phyloP scores from a whole-genome alignment of 495 filamentous ascomycete species.

The Tuber indicum region DNA sequence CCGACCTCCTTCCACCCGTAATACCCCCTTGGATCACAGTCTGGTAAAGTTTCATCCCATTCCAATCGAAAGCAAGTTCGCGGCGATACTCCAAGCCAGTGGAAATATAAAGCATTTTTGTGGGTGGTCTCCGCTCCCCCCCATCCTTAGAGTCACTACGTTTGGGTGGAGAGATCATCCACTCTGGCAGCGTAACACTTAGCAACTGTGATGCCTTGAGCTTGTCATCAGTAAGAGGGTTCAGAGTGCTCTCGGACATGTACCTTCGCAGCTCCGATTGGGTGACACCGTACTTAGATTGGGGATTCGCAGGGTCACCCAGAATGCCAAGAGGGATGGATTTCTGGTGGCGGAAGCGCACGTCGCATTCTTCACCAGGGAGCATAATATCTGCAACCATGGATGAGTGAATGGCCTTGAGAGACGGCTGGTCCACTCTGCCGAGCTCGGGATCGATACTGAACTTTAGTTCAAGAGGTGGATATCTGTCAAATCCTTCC shows the following conservation, averaged over 20 bases:
- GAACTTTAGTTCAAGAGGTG: constrained; percentile 32
- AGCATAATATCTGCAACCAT: constrained; percentile 34
- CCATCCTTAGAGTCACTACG: not conserved
- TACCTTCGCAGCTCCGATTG: constrained; percentile 23
- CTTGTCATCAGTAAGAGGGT: constrained; percentile 13
- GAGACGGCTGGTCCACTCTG: constrained; percentile 10
- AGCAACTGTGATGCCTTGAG: constrained; percentile 23
- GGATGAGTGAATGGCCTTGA: constrained; percentile 30
- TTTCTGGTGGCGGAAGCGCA: constrained; percentile 29
- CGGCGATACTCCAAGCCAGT: constrained; percentile 35
- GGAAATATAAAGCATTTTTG: constrained; percentile 29
- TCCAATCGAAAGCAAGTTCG: constrained; percentile 20
- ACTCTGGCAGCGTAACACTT: constrained; percentile 26
- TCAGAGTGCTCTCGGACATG: constrained; percentile 24
- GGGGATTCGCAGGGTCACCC: not conserved
- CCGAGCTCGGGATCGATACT: constrained; percentile 21
- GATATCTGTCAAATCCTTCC: constrained; percentile 35
- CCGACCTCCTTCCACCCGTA: constrained; percentile 33
- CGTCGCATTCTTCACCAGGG: constrained; percentile 32
- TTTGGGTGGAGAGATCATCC: constrained; percentile 14
- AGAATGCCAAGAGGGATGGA: constrained; percentile 11
- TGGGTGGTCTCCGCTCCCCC: not conserved
- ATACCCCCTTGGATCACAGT: constrained; percentile 36
- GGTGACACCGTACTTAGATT: constrained; percentile 17
- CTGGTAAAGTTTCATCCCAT: constrained; percentile 19